phyloP scores from a whole-genome alignment of 1,284 basidiomycete genomes.

The Pisolithus thermaeus region DNA sequence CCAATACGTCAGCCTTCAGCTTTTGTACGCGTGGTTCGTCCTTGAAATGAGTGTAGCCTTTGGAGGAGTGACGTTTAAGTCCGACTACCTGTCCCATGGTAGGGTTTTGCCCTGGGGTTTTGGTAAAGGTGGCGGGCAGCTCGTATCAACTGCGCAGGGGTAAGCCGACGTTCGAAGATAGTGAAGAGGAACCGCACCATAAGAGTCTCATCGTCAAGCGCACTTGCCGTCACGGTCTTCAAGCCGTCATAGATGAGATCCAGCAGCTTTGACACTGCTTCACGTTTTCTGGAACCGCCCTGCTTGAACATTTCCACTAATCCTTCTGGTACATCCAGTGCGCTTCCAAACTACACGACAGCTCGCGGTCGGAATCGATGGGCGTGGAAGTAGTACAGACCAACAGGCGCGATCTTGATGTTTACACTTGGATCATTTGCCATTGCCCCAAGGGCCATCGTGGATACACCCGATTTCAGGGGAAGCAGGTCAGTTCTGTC shows the following conservation, averaged over 20 bases:
- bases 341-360: slow-evolving; percentile 94
- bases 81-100: slow-evolving; percentile 97
- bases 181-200: slow-evolving; percentile 59
- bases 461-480: slow-evolving; percentile 91
- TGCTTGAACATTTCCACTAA: slow-evolving; percentile 87
- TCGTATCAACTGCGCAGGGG: slow-evolving; percentile 72
- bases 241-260: slow-evolving; percentile 94
- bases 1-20: slow-evolving; percentile 77
- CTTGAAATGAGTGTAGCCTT: slow-evolving; percentile 92
- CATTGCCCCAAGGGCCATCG: slow-evolving; percentile 99
- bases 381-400: slow-evolving; percentile 93
- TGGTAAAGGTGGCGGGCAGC: slow-evolving; percentile 91
- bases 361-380: slow-evolving; percentile 93
- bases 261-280: slow-evolving; percentile 87
- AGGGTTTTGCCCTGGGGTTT: slow-evolving; percentile 90
- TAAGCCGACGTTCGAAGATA: slow-evolving; percentile 1
- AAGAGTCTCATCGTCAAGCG: slow-evolving; percentile 96
- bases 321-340: slow-evolving; percentile 84
- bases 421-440: slow-evolving; percentile 78
- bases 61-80: slow-evolving; percentile 90
- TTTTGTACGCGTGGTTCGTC: slow-evolving; percentile 88
- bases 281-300: slow-evolving; percentile 85
- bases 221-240: slow-evolving; percentile 94
- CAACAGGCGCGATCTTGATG: slow-evolving; percentile 93
- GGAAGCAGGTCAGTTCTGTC: slow-evolving; percentile 95